These are phyloP conservation scores for Nephelium lappaceum DNA, from an alignment of 345 rosid genomes.

Conservation along the genomic window DNA sequence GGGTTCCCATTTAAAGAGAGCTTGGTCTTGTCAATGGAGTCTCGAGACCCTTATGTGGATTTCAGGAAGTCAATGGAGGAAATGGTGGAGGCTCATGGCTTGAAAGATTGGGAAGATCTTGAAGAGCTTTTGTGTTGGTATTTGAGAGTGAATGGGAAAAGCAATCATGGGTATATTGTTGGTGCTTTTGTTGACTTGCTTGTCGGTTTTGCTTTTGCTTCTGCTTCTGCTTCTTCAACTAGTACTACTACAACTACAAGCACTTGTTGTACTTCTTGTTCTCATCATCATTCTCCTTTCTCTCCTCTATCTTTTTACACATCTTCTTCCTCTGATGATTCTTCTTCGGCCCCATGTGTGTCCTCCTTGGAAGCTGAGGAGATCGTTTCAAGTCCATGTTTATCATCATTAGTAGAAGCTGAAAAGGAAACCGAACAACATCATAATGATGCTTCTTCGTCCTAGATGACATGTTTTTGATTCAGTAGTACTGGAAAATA, in stretches of 20 bases:
- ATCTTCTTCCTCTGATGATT: conserved; percentile 47
- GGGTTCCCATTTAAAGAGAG: conserved; percentile 45
- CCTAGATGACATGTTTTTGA: conserved; percentile 14
- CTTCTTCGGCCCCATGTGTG: conserved; percentile 49
- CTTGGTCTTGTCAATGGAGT: conserved; percentile 62
- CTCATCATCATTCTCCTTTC: conserved; percentile 49
- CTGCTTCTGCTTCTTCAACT: conserved; percentile 17
- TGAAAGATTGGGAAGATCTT: conserved; percentile 67
- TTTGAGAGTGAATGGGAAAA: conserved; percentile 63
- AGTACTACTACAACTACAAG: neutral
- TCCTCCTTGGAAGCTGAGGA: conserved; percentile 36
- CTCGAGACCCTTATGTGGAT: conserved; percentile 71
- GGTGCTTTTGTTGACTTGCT: conserved; percentile 84
- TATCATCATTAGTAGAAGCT: conserved; percentile 44
- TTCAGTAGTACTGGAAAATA: neutral
- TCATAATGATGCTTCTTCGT: conserved; percentile 10
- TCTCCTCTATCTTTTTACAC: conserved; percentile 64
- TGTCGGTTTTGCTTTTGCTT: conserved; percentile 36
- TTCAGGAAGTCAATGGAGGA: conserved; percentile 91
- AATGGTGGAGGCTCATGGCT: conserved; percentile 78
- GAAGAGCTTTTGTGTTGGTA: conserved; percentile 73
- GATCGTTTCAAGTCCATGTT: conserved; percentile 24
- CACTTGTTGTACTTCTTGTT: conserved; percentile 22
- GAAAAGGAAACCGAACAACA: conserved; percentile 30
- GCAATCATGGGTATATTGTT: conserved; percentile 70